These are phyloP conservation scores for Epichloe amarillans DNA, from an alignment of 2,329 filamentous ascomycete genomes.

Conservation along the genomic window DNA sequence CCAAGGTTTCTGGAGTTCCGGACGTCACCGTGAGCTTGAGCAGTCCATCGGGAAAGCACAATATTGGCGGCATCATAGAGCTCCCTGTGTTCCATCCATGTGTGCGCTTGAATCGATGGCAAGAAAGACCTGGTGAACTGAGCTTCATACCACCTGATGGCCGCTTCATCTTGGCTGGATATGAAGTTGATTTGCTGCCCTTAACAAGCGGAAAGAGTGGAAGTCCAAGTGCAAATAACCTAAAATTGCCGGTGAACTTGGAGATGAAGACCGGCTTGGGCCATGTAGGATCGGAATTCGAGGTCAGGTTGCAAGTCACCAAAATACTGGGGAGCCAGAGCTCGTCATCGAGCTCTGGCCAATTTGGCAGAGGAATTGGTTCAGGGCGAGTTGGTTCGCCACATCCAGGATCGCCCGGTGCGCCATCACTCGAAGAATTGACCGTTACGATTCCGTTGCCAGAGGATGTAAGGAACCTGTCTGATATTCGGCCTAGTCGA, in stretches of 20 bases:
- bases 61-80: constrained; percentile 61
- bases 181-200: constrained; percentile 83
- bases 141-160: constrained; percentile 94
- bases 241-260: constrained; percentile 71
- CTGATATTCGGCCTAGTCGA: constrained; percentile 65
- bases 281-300: constrained; percentile 66
- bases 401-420: constrained; percentile 40
- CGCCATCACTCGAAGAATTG: constrained; percentile 61
- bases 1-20: constrained; percentile 87
- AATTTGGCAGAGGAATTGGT: constrained; percentile 28
- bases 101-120: constrained; percentile 81
- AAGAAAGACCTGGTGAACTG: constrained; percentile 76
- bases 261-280: constrained; percentile 76
- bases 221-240: constrained; percentile 41
- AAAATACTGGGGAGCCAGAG: constrained; percentile 42
- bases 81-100: constrained; percentile 94
- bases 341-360: constrained; percentile 18
- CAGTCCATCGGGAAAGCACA: constrained; percentile 68
- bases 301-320: constrained; percentile 64
- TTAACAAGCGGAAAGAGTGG: constrained; percentile 45
- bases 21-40: constrained; percentile 75
- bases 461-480: constrained; percentile 64
- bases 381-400: constrained; percentile 28
- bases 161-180: constrained; percentile 82
- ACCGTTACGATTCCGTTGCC: constrained; percentile 69